Evolutionary conservation across 169 alveolate species (phyloP).

Genomic region (Plasmodium cynomolgi): DNA sequence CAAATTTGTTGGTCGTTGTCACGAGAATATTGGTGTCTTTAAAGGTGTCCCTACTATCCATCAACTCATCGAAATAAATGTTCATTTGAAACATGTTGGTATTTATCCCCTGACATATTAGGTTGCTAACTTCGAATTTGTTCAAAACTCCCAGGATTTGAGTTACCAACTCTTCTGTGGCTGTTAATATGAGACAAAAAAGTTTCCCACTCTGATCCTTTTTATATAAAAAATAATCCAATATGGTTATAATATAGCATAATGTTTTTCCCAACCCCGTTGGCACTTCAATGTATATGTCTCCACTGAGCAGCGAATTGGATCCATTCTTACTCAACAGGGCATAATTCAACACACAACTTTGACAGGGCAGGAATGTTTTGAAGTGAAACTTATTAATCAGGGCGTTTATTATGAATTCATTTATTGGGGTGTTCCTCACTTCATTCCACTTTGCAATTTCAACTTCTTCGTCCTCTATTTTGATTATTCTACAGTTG

Average conservation of each 20-base stretch:
- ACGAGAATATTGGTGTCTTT: conserved; percentile 23
- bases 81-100: conserved; percentile 36
- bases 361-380: conserved; percentile 64
- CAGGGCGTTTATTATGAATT: conserved; percentile 26
- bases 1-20: conserved; percentile 67
- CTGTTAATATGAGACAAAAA: conserved; percentile 89
- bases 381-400: conserved; percentile 36
- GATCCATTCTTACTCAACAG: conserved; percentile 67
- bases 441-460: conserved; percentile 45
- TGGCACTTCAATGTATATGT: conserved; percentile 80
- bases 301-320: conserved; percentile 60
- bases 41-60: conserved; percentile 9
- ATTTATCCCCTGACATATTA: conserved; percentile 17
- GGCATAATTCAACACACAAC: conserved; percentile 31
- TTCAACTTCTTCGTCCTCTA: conserved; percentile 52
- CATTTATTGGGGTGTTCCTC: conserved; percentile 42
- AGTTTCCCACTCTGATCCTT: conserved; percentile 38
- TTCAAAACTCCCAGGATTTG: conserved; percentile 89
- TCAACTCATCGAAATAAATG: conserved; percentile 54
- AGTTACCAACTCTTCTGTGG: conserved; percentile 93
- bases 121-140: conserved; percentile 80
- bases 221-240: conserved; percentile 74
- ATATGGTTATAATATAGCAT: conserved; percentile 76
- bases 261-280: conserved; percentile 82
- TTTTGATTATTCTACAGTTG: conserved; percentile 59